Evolutionary conservation across 2,329 filamentous ascomycete genomes (phyloP).

Genomic region (Microcyclosporella mali): DNA sequence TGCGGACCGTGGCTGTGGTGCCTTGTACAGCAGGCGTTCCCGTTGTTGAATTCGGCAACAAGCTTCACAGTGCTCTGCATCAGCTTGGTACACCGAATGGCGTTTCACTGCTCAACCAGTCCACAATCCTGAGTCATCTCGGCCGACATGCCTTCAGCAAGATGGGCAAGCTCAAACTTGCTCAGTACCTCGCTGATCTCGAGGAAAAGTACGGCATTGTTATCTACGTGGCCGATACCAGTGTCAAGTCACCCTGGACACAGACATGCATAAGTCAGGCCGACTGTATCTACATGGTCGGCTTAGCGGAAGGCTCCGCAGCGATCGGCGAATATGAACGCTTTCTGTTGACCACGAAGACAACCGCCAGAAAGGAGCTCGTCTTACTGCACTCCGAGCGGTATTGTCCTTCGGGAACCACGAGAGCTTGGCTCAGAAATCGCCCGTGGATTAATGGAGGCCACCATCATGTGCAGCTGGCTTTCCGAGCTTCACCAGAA

Average conservation of each 20-base stretch:
- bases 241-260: conserved; percentile 95
- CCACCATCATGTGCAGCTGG: conserved; percentile 96
- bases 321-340: conserved; percentile 93
- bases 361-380: conserved; percentile 86
- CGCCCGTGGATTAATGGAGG: conserved; percentile 97
- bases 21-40: conserved; percentile 88
- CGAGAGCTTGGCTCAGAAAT: conserved; percentile 78
- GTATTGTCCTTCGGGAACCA: conserved; percentile 78
- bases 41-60: conserved; percentile 88
- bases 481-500: conserved; percentile 68
- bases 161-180: conserved; percentile 93
- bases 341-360: conserved; percentile 94
- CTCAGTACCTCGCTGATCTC: conserved; percentile 90
- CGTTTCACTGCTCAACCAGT: conserved; percentile 86
- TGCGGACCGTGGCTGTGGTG: conserved; percentile 85
- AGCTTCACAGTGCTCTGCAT: conserved; percentile 76
- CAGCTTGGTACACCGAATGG: conserved; percentile 88
- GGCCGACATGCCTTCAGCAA: conserved; percentile 94
- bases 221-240: conserved; percentile 92
- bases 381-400: conserved; percentile 84
- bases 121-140: conserved; percentile 87
- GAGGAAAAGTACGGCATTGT: conserved; percentile 97
- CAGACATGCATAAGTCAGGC: conserved; percentile 96
- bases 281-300: conserved; percentile 90
- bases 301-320: conserved; percentile 81